Percentiles rank a stretch among this genome's conserved stretches.
Evolutionary conservation across 78 protist species (phyloP).

Genomic region (Cavenderia fasciculata): DNA sequence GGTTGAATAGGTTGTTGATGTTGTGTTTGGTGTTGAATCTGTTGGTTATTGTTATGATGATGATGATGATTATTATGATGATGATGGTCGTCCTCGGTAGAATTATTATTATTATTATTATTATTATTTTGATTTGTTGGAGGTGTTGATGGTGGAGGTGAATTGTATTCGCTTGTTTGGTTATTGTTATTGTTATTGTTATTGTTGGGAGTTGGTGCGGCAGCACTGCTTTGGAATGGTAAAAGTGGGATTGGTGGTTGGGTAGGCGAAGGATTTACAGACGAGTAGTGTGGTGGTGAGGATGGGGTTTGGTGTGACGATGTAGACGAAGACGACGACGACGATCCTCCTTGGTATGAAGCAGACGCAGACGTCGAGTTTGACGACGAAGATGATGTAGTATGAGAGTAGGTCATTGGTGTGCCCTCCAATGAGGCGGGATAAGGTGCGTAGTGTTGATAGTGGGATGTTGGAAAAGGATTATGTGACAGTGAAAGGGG

Average conservation of each 20-base stretch:
- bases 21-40: constrained; percentile 17
- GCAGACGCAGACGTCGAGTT: no score
- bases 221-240: background rate
- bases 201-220: background rate
- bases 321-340: no score
- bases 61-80: background rate
- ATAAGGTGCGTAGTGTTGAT: no score
- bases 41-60: no score
- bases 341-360: no score
- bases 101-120: background rate
- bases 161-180: constrained; percentile 25
- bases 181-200: background rate
- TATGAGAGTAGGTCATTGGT: no score
- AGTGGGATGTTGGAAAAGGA: no score
- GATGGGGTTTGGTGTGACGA: no score
- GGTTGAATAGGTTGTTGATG: background rate
- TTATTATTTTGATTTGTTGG: background rate
- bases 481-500: no score
- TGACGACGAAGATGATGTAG: no score
- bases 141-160: background rate
- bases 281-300: no score
- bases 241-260: constrained; percentile 43
- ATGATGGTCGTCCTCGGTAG: background rate
- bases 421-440: no score
- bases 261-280: constrained; percentile 20